Percentiles rank a stretch among this genome's conserved stretches.
phyloP scores from a whole-genome alignment of 129 eudicot species.

The Logfia minima region DNA sequence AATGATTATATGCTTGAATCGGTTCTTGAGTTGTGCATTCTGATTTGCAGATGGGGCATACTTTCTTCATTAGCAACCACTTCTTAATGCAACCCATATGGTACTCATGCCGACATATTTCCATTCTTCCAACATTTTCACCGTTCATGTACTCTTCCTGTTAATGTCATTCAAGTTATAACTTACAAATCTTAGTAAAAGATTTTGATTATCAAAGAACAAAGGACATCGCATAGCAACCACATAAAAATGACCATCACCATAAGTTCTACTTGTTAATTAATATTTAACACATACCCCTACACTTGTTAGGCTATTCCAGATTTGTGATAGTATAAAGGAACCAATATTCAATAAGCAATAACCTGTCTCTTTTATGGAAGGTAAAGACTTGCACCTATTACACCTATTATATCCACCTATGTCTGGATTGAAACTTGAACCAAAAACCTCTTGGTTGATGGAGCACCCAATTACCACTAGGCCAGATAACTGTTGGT shows the following conservation, averaged over 20 bases:
- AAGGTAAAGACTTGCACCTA: too few species aligned
- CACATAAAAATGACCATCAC: not conserved
- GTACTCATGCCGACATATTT: slow-evolving; percentile 41
- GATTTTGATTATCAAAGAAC: not conserved
- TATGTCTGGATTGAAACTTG: too few species aligned
- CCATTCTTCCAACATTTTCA: slow-evolving; percentile 30
- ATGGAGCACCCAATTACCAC: too few species aligned
- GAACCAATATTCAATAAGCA: too few species aligned
- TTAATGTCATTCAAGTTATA: not conserved
- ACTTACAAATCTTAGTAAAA: not conserved
- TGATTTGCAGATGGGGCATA: slow-evolving; percentile 49
- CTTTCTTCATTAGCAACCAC: slow-evolving; percentile 47
- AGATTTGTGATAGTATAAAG: not conserved
- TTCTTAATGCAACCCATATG: slow-evolving; percentile 42
- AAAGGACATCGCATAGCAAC: not conserved
- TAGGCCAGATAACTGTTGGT: too few species aligned
- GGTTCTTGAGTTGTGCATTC: slow-evolving; percentile 10
- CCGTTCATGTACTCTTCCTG: slow-evolving; percentile 40
- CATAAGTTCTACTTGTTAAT: not conserved
- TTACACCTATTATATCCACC: too few species aligned
- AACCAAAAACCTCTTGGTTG: too few species aligned
- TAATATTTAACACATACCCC: not conserved
- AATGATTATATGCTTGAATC: not conserved
- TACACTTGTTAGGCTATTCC: not conserved
- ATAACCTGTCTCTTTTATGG: too few species aligned